phyloP scores from a whole-genome alignment of 192 early-diverging fungal genomes.

The Nowakowskiella sp. region DNA sequence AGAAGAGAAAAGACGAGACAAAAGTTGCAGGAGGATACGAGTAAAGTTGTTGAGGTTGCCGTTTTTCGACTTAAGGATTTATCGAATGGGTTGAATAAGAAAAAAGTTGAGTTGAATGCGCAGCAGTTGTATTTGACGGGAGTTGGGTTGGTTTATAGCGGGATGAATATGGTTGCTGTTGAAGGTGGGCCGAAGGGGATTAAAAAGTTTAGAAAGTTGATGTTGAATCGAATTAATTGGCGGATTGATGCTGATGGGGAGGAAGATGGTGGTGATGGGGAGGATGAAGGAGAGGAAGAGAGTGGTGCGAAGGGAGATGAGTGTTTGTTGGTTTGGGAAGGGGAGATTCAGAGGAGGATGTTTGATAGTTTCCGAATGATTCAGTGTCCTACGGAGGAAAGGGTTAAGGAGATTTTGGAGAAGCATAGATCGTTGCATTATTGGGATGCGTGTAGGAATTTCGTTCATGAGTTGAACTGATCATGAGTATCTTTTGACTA shows the following conservation, averaged over 20 bases:
- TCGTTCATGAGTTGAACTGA: slow-evolving; percentile 17
- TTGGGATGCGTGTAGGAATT: slow-evolving; percentile 76
- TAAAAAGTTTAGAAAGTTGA: slow-evolving; percentile 90
- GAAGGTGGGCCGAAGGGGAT: slow-evolving; percentile 88
- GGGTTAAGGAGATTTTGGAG: slow-evolving; percentile 64
- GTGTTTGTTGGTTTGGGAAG: slow-evolving; percentile 93
- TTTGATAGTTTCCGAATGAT: slow-evolving; percentile 73
- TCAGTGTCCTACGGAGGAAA: slow-evolving; percentile 62
- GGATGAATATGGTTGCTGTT: slow-evolving; percentile 74
- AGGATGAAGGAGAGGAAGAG: slow-evolving; percentile 15
- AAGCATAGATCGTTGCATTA: slow-evolving; percentile 67
- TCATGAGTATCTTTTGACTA: too few relatives aligned
- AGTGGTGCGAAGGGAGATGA: slow-evolving; percentile 24
- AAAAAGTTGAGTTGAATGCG: slow-evolving; percentile 89
- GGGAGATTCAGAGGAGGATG: slow-evolving; percentile 63
- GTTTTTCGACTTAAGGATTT: slow-evolving; percentile 79
- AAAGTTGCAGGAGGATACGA: slow-evolving; percentile 68
- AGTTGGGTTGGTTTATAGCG: slow-evolving; percentile 62
- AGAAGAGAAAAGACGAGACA: slow-evolving; percentile 61
- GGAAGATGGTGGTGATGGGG: slow-evolving; percentile 31
- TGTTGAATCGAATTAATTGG: slow-evolving; percentile 96
- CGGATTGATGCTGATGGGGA: slow-evolving; percentile 36
- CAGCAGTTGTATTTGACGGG: slow-evolving; percentile 79
- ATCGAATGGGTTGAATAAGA: slow-evolving; percentile 69
- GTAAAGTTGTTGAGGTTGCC: slow-evolving; percentile 63